Base-by-base conservation (phyloP, 164 flowering plant species). In the Liriodendron chinense region DNA sequence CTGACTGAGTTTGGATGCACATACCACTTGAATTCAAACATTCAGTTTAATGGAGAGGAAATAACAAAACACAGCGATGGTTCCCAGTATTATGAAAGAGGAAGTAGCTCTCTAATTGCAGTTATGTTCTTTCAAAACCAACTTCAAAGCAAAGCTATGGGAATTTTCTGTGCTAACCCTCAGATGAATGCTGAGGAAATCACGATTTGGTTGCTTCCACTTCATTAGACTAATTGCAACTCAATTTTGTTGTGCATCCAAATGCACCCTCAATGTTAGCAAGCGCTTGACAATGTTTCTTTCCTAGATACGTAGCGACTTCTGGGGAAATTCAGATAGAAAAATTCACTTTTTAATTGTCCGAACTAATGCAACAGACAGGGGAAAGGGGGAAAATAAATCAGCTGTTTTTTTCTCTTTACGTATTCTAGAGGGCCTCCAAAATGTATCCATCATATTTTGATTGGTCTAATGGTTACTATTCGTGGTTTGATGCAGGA, bases 401-500 rank as follows among this genome's bases (percentile, higher is more conserved):
- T 53, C 59, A 0, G 16, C 59, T 53, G 59, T 13, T 53, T 53
- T 10, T 53, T 53, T 53, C 13, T 53, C 59, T 2, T 53, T 16
- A 53, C 59, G 9, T 53, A 53, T 53, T 16, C 59, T 10, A 8
- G 13, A 14, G 59, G 18, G 59, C 43, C 16, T 53, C 59, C 13
- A 53, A 16, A 53, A 53, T 10, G 13, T 1, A 12, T 53, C 59
- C 18, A 16, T 53, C 18, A 53, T 16, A 53, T 34, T 53, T 53
- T 53, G 59, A 12, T 53, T 66, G 43, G 20, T 28, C 43, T 67
- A 24, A 28, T 14, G 3, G n/a, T 28, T 3, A 25, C 20, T 63
- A 20, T 20, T 63, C 66, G 9, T 63, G 59, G 59, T 22, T 9
- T 18, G 8, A 24, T 67, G 69, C 89, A 94, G 98, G 93, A 87